These are phyloP conservation scores for Penicillium lividum DNA, from an alignment of 495 filamentous ascomycete species.

Conservation along the genomic window DNA sequence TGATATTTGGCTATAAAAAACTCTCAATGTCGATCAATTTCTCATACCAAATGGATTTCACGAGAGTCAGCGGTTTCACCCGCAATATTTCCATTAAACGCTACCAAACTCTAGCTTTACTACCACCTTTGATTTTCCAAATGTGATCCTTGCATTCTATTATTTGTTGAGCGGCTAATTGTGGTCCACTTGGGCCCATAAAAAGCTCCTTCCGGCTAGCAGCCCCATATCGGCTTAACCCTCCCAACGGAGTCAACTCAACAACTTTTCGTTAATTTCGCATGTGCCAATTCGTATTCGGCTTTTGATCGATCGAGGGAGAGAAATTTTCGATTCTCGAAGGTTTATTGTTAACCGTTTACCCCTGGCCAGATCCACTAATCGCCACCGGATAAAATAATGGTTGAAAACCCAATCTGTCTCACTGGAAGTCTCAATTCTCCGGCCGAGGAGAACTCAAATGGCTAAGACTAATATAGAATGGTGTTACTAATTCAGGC, in stretches of 20 bases:
- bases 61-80: background rate
- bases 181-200: background rate
- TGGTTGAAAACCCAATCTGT: background rate
- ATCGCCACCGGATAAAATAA: background rate
- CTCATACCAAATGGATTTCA: background rate
- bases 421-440: background rate
- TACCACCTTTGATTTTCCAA: background rate
- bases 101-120: background rate
- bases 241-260: background rate
- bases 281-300: background rate
- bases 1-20: background rate
- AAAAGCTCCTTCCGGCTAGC: constrained; percentile 2
- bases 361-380: background rate
- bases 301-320: background rate
- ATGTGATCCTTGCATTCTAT: background rate
- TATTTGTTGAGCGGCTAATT: constrained; percentile 1
- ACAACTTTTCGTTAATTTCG: constrained; percentile 1
- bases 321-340: background rate
- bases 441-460: background rate
- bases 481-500: background rate
- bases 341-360: background rate
- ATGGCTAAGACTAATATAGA: background rate
- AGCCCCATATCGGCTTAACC: constrained; percentile 4
- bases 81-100: background rate
- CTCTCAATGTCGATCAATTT: background rate